Evolutionary conservation across 2,329 filamentous ascomycete species (phyloP).

Genomic region (Diaporthe sp.): DNA sequence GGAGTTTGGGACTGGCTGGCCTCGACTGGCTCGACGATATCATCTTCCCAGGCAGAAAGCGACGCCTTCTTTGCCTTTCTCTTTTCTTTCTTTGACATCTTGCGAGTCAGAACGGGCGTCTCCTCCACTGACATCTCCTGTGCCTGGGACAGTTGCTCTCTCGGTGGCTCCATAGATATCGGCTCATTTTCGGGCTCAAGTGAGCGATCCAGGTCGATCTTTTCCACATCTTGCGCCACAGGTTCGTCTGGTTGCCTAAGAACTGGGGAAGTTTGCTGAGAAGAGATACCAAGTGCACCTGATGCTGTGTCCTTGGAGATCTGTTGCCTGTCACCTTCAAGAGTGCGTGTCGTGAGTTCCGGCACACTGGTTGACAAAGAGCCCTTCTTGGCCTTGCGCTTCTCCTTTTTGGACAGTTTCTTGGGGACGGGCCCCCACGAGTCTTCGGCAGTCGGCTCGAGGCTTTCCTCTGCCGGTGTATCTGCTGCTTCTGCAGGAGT

Average conservation of each 20-base stretch:
- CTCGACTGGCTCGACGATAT: slow-evolving; percentile 34
- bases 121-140: not conserved
- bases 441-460: slow-evolving; percentile 41
- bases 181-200: not conserved
- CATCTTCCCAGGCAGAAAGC: slow-evolving; percentile 35
- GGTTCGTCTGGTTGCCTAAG: not conserved
- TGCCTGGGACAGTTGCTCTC: not conserved
- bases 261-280: not conserved
- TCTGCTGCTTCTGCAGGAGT: not conserved
- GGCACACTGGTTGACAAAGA: slow-evolving; percentile 20
- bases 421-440: slow-evolving; percentile 41
- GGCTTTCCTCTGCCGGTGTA: slow-evolving; percentile 1
- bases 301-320: not conserved
- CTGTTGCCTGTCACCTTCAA: not conserved
- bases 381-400: slow-evolving; percentile 38
- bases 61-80: slow-evolving; percentile 49
- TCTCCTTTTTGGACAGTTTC: slow-evolving; percentile 51
- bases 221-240: not conserved
- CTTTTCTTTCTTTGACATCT: slow-evolving; percentile 42
- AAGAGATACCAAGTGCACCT: not conserved
- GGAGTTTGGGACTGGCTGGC: slow-evolving; percentile 35
- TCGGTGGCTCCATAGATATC: not conserved
- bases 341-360: not conserved
- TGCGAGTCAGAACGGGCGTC: slow-evolving; percentile 35
- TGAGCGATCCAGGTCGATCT: slow-evolving; percentile 5